phyloP scores from a whole-genome alignment of 441 rosid species.

The Jatropha podagrica region DNA sequence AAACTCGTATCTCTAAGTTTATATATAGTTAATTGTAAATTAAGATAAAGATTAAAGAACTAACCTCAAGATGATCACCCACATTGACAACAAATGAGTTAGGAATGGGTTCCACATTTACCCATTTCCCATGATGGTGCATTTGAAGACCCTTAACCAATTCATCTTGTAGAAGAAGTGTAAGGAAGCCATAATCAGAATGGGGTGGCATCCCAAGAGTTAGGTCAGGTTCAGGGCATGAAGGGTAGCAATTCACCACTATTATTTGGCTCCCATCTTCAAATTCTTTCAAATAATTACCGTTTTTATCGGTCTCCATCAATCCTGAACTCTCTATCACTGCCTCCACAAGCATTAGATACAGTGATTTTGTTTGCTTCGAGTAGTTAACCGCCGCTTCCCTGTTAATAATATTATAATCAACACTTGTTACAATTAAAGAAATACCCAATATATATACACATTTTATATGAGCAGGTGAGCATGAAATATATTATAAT shows the following conservation, averaged over 20 bases:
- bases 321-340: constrained; percentile 51
- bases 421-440: not conserved
- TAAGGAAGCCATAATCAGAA: constrained; percentile 78
- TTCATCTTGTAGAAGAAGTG: constrained; percentile 62
- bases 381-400: constrained; percentile 55
- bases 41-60: not conserved
- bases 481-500: too few species aligned
- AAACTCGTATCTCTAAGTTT: not conserved
- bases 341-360: constrained; percentile 51
- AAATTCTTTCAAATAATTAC: constrained; percentile 27
- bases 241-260: constrained; percentile 71
- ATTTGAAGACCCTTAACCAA: constrained; percentile 65
- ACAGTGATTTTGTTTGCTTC: constrained; percentile 44
- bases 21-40: not conserved
- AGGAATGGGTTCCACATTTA: constrained; percentile 62
- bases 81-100: constrained; percentile 66
- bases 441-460: too few species aligned
- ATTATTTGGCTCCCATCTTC: constrained; percentile 69
- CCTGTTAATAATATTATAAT: constrained; percentile 35
- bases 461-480: too few species aligned
- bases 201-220: constrained; percentile 70
- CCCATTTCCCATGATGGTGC: constrained; percentile 50
- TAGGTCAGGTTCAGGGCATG: constrained; percentile 74
- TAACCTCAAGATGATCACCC: constrained; percentile 79
- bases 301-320: constrained; percentile 7